Conservation (phyloP, 495 filamentous ascomycete genomes). For the Hypoxylon trugodes region DNA sequence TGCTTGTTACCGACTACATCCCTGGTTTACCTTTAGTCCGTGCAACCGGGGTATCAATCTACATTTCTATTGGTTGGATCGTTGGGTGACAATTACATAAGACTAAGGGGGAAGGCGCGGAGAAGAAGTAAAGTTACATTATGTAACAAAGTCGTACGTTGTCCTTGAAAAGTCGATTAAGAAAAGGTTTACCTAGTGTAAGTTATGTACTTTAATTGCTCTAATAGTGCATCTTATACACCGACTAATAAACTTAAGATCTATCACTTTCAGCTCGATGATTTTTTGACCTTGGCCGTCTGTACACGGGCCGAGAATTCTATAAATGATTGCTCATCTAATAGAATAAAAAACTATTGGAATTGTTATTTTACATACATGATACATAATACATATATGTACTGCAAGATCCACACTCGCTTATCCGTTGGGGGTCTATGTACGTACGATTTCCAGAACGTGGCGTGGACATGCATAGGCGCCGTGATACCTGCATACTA, state of each 20-base stretch:
- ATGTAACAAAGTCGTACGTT: not conserved
- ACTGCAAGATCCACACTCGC: conserved; percentile 19
- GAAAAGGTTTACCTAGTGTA: too few species aligned
- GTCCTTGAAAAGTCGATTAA: too few species aligned
- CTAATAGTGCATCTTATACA: too few species aligned
- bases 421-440: conserved; percentile 26
- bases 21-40: conserved; percentile 8
- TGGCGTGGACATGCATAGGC: conserved; percentile 34
- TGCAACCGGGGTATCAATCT: conserved; percentile 1
- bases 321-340: too few species aligned
- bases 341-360: too few species aligned
- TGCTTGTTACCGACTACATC: not conserved
- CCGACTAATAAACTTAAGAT: too few species aligned
- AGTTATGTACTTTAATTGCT: too few species aligned
- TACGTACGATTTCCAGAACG: conserved; percentile 27
- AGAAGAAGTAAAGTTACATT: not conserved
- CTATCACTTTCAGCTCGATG: too few species aligned
- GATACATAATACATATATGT: not conserved
- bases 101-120: not conserved
- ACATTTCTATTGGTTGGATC: conserved; percentile 14
- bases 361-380: too few species aligned
- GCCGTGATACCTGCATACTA: conserved; percentile 33
- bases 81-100: not conserved
- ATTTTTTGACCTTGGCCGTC: too few species aligned
- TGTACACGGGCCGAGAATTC: too few species aligned